Percentiles rank a stretch among this genome's conserved stretches.
These are phyloP conservation scores for Arthrinium puccinioides DNA, from an alignment of 2,329 filamentous ascomycete genomes.

Conservation along the genomic window DNA sequence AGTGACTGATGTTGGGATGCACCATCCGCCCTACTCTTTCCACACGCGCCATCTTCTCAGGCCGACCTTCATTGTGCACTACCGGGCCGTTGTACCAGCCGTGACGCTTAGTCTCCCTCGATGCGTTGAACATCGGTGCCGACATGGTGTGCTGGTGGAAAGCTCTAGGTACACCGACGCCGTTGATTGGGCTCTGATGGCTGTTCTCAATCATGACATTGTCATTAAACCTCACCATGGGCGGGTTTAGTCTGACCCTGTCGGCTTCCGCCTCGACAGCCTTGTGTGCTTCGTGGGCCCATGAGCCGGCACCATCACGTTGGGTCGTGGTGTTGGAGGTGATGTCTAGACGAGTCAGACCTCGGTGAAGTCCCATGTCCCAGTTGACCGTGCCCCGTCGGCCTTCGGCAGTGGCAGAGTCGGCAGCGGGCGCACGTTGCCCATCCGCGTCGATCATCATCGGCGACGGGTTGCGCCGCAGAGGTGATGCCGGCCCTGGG, in stretches of 20 bases:
- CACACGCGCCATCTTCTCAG: slow-evolving; percentile 36
- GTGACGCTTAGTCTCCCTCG: slow-evolving; percentile 57
- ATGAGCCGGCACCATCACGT: slow-evolving; percentile 43
- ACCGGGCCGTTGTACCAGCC: slow-evolving; percentile 62
- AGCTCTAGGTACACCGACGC: slow-evolving; percentile 20
- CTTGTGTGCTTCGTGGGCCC: slow-evolving; percentile 50
- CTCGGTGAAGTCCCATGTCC: slow-evolving; percentile 60
- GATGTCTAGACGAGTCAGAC: slow-evolving; percentile 61
- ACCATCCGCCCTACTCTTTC: slow-evolving; percentile 52
- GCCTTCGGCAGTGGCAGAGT: slow-evolving; percentile 32
- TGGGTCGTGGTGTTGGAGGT: slow-evolving; percentile 38
- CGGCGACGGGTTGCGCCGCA: slow-evolving; percentile 60
- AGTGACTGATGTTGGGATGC: slow-evolving; percentile 47
- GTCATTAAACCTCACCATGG: slow-evolving; percentile 50
- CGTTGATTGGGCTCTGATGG: slow-evolving; percentile 7
- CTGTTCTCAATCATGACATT: slow-evolving; percentile 22
- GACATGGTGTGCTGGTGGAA: slow-evolving; percentile 54
- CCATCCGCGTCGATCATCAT: slow-evolving; percentile 64
- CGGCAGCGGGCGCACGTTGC: slow-evolving; percentile 26
- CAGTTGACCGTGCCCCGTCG: slow-evolving; percentile 48
- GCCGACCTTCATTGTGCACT: slow-evolving; percentile 27
- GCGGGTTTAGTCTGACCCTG: slow-evolving; percentile 35
- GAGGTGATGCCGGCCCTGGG: slow-evolving; percentile 53
- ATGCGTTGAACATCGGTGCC: slow-evolving; percentile 46
- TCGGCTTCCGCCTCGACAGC: slow-evolving; percentile 49